phyloP scores from a whole-genome alignment of 768 basidiomycete species.

The Tricholoma hemisulphureum region DNA sequence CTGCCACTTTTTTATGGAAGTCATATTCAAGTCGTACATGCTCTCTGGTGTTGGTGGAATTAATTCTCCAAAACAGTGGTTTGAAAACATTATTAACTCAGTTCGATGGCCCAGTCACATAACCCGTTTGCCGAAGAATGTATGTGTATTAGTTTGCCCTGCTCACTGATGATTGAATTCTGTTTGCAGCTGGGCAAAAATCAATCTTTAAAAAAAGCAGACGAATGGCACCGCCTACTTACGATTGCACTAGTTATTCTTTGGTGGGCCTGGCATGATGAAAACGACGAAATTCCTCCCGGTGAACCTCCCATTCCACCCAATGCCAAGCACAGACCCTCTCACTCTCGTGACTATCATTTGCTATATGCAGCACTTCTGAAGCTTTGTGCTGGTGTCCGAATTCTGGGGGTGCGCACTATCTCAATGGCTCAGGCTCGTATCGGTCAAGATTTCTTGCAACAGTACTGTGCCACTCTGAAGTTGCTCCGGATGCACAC shows the following conservation, averaged over 20 bases:
- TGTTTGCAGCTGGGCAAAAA: constrained; percentile 28
- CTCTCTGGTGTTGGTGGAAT: constrained; percentile 21
- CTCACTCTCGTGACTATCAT: constrained; percentile 12
- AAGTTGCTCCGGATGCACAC: constrained; percentile 16
- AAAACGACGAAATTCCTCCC: constrained; percentile 18
- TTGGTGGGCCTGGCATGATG: constrained; percentile 26
- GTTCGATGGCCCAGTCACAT: constrained; percentile 31
- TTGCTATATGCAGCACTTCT: constrained; percentile 14
- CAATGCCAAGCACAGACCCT: constrained; percentile 12
- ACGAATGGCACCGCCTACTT: constrained; percentile 29
- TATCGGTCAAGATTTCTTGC: constrained; percentile 21
- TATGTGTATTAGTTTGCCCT: too few relatives aligned
- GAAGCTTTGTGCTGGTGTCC: constrained; percentile 18
- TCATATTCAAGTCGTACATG: constrained; percentile 25
- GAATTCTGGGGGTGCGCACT: constrained; percentile 13
- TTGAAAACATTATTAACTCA: constrained; percentile 24
- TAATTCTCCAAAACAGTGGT: constrained; percentile 18
- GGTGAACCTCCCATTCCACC: constrained; percentile 15
- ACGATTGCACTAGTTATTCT: constrained; percentile 25
- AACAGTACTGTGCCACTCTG: constrained; percentile 15
- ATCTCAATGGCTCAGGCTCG: constrained; percentile 24
- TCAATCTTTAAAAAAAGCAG: constrained; percentile 32
- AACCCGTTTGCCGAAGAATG: constrained; percentile 31
- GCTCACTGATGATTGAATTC: too few relatives aligned
- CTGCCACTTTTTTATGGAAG: constrained; percentile 18